Evolutionary conservation across 140 eudicot species (phyloP).

Genomic region (Bidens hawaiensis): DNA sequence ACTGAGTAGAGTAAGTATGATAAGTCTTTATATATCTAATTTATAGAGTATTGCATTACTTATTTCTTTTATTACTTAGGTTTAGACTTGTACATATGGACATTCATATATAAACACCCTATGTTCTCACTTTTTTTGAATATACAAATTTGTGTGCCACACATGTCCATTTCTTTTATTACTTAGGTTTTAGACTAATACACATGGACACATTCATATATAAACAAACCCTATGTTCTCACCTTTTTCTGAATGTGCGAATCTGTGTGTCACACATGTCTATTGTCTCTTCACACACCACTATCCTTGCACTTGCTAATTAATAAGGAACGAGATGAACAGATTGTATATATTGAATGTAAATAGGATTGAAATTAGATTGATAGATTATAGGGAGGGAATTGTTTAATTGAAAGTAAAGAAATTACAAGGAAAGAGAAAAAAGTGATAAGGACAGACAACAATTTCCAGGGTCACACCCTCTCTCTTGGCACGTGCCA

Average conservation of each 20-base stretch:
- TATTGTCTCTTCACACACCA: neutral
- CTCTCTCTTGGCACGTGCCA: too few relatives aligned
- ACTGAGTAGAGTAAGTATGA: conserved; percentile 1
- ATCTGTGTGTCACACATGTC: neutral
- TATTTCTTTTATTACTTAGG: neutral
- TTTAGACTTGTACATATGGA: conserved; percentile 1
- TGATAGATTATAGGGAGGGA: too few relatives aligned
- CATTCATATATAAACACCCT: neutral
- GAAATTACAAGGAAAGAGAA: too few relatives aligned
- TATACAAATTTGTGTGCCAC: too few relatives aligned
- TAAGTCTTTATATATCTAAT: neutral
- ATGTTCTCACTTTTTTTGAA: neutral
- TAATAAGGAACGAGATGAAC: too few relatives aligned
- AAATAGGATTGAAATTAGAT: too few relatives aligned
- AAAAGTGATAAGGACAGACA: too few relatives aligned
- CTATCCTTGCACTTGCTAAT: conserved; percentile 9
- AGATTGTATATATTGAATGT: too few relatives aligned
- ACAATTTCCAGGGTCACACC: too few relatives aligned
- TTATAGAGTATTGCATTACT: neutral
- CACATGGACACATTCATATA: neutral
- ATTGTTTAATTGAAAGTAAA: too few relatives aligned
- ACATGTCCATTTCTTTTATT: neutral
- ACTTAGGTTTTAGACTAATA: neutral
- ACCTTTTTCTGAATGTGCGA: neutral
- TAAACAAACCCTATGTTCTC: neutral